These are phyloP conservation scores for Candida tetrigidarum DNA, from an alignment of 1,139 yeast genomes.

Conservation along the genomic window DNA sequence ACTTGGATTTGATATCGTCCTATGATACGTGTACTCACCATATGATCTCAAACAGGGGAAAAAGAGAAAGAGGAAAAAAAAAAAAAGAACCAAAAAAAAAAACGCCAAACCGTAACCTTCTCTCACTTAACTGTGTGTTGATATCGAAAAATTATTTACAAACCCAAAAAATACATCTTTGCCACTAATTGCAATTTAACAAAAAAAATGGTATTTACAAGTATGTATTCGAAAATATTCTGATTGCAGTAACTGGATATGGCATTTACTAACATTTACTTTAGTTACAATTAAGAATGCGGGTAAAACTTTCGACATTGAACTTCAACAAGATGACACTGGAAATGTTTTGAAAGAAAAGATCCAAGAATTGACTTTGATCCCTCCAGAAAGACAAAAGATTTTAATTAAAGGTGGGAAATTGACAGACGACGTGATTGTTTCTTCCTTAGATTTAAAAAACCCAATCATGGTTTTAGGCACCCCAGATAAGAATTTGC, in stretches of 20 bases:
- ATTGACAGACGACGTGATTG: conserved; percentile 63
- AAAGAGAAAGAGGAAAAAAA: no score
- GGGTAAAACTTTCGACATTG: conserved; percentile 79
- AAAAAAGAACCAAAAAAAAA: no score
- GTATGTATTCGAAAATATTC: no score
- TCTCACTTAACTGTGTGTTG: background rate
- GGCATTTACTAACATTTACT: conserved; percentile 8
- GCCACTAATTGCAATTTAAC: background rate
- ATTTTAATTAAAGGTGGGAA: conserved; percentile 90
- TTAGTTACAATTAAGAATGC: conserved; percentile 71
- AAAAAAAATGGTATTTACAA: conserved; percentile 9
- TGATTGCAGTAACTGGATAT: no score
- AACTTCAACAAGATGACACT: conserved; percentile 55
- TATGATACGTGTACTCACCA: no score
- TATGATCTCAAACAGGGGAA: no score
- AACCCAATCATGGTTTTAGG: conserved; percentile 90
- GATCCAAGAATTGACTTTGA: conserved; percentile 73
- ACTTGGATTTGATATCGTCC: no score
- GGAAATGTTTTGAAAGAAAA: conserved; percentile 76
- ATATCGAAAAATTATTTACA: conserved; percentile 3
- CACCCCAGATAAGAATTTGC: conserved; percentile 74
- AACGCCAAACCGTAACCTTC: background rate
- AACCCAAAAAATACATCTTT: background rate
- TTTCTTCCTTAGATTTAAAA: conserved; percentile 56
- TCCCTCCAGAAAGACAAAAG: conserved; percentile 88